These are phyloP conservation scores for Purpureocillium takamizusanense DNA, from an alignment of 2,329 filamentous ascomycete species.

Conservation along the genomic window DNA sequence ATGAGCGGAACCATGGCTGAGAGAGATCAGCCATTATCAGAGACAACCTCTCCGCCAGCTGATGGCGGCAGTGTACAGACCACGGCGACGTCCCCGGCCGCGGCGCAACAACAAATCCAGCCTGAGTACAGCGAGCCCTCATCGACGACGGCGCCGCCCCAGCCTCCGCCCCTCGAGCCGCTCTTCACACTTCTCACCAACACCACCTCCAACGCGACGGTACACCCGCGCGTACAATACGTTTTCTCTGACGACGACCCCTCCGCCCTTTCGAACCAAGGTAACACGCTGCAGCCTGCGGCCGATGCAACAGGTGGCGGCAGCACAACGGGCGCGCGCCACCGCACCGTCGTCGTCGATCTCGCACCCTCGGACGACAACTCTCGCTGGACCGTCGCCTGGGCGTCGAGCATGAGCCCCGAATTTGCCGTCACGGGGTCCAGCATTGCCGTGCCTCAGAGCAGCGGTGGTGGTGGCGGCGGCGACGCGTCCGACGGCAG, in stretches of 20 bases:
- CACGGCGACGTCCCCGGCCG: neutral
- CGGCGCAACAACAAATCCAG: neutral
- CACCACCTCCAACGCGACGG: conserved; percentile 58
- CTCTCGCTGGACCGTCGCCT: conserved; percentile 46
- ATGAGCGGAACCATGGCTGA: too few relatives aligned
- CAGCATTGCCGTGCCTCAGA: conserved; percentile 32
- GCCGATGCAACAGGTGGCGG: conserved; percentile 15
- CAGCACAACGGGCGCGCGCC: conserved; percentile 10
- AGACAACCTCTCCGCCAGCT: too few relatives aligned
- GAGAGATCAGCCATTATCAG: too few relatives aligned
- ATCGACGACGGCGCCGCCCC: conserved; percentile 6
- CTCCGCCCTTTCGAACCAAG: conserved; percentile 55
- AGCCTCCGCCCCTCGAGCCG: conserved; percentile 52
- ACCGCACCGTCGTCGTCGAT: conserved; percentile 48
- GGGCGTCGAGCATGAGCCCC: conserved; percentile 62
- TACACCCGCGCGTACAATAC: conserved; percentile 84
- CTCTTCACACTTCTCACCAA: conserved; percentile 85
- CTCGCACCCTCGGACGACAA: conserved; percentile 32
- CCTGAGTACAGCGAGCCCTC: too few relatives aligned
- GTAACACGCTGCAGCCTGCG: conserved; percentile 36
- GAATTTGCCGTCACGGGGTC: conserved; percentile 57
- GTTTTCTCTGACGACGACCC: conserved; percentile 89
- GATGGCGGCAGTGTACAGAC: too few relatives aligned
- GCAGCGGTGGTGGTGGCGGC: conserved; percentile 13
- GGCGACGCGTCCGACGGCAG: conserved; percentile 13